Percentiles rank a stretch among this genome's conserved stretches.
Conservation (phyloP, 2,329 filamentous ascomycete species). For the Berkeleyomyces rouxiae region DNA sequence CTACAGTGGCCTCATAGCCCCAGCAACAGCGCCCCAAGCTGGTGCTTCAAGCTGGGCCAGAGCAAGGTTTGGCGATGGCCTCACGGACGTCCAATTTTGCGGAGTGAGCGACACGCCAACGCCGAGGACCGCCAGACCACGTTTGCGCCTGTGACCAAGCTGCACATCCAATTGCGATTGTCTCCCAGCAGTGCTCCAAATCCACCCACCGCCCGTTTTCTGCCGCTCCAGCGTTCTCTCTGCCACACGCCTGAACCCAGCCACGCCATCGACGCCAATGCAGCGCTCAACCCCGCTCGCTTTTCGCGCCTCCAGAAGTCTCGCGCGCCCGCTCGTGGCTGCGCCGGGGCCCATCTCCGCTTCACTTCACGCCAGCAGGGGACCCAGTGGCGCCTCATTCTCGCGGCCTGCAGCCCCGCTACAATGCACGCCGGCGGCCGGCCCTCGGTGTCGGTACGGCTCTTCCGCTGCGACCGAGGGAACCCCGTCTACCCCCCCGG, state of each 20-base stretch:
- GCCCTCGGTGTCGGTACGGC: background rate
- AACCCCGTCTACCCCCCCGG: slow-evolving; percentile 14
- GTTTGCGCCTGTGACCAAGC: background rate
- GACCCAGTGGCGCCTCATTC: background rate
- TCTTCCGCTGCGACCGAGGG: background rate
- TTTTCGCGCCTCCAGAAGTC: background rate
- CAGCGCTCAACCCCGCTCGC: slow-evolving; percentile 2
- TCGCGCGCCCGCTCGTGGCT: background rate
- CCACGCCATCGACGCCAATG: background rate
- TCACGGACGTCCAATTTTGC: background rate
- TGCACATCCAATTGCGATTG: background rate
- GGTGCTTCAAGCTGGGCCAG: background rate
- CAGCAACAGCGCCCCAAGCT: background rate
- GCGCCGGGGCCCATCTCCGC: background rate
- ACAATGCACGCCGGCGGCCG: background rate
- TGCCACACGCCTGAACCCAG: background rate
- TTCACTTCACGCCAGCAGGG: background rate
- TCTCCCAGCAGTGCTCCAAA: too few relatives aligned
- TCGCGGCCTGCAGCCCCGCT: background rate
- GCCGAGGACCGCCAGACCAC: background rate
- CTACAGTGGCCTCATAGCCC: too few relatives aligned
- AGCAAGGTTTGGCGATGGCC: background rate
- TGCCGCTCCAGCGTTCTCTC: background rate
- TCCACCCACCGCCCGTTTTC: background rate
- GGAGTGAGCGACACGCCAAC: background rate